phyloP scores from a whole-genome alignment of 345 rosid genomes.

The Syzygium grande region DNA sequence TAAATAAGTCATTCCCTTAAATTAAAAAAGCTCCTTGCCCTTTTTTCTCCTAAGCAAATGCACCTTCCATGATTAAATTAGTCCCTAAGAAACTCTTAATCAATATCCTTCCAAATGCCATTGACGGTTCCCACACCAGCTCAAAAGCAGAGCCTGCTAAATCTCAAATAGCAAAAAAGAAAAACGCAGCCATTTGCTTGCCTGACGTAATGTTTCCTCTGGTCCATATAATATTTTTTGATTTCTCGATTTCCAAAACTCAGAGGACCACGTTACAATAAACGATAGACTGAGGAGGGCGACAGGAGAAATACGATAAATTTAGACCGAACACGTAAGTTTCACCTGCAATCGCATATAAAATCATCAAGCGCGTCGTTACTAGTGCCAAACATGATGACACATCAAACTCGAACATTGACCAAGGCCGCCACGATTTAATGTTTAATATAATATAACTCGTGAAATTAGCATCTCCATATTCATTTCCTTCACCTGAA shows the following conservation, averaged over 20 bases:
- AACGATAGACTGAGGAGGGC: not conserved
- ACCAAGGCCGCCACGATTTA: rapidly evolving
- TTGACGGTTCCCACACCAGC: not conserved
- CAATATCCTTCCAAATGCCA: not conserved
- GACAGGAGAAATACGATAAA: not conserved
- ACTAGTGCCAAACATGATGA: not conserved
- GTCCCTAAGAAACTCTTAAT: not conserved
- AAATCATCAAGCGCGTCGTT: not conserved
- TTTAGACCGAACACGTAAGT: not conserved
- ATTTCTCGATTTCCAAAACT: not conserved
- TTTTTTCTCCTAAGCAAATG: not conserved
- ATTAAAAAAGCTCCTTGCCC: not conserved
- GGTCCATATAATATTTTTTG: not conserved
- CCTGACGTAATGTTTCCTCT: not conserved
- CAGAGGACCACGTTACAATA: not conserved
- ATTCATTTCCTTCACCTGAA: not conserved
- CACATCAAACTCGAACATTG: not conserved
- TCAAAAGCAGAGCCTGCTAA: not conserved
- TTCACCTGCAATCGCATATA: not conserved
- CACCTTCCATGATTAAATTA: not conserved
- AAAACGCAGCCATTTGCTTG: not conserved
- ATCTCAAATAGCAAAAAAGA: not conserved
- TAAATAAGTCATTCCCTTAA: not conserved
- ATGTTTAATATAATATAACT: not conserved
- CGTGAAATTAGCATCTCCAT: not conserved